A percentile compares a stretch with the other conserved stretches of the same genome.
These are phyloP conservation scores for Monilinia polystroma DNA, from an alignment of 2,329 filamentous ascomycete genomes.

Conservation along the genomic window DNA sequence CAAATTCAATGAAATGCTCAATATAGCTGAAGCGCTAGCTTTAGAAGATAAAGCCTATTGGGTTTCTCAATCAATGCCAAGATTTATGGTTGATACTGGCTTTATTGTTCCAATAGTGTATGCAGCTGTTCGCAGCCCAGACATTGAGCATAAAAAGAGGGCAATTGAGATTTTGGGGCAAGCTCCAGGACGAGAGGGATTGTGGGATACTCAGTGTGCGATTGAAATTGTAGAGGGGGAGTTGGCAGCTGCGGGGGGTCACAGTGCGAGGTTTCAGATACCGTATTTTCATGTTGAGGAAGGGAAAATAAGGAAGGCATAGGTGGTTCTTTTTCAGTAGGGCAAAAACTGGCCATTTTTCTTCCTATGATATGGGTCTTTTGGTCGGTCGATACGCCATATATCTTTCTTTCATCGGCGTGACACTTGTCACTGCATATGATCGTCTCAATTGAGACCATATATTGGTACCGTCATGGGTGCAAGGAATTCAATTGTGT, in stretches of 20 bases:
- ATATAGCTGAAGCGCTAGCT: slow-evolving; percentile 28
- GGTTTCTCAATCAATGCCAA: slow-evolving; percentile 10
- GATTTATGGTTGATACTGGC: slow-evolving; percentile 26
- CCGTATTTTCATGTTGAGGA: slow-evolving; percentile 7
- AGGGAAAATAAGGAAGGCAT: not conserved
- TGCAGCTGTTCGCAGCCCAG: slow-evolving; percentile 28
- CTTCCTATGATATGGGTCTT: not conserved
- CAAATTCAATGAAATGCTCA: slow-evolving; percentile 33
- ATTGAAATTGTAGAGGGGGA: slow-evolving; percentile 28
- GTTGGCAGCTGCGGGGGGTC: not conserved
- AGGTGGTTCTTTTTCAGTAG: not conserved
- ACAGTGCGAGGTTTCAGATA: not conserved
- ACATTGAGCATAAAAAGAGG: slow-evolving; percentile 24
- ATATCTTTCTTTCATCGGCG: not conserved
- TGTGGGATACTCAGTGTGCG: slow-evolving; percentile 36
- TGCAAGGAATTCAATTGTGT: not conserved
- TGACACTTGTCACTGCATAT: not conserved
- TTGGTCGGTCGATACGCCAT: not conserved
- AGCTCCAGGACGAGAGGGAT: slow-evolving; percentile 35
- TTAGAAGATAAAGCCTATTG: slow-evolving; percentile 22
- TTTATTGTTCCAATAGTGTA: slow-evolving; percentile 37
- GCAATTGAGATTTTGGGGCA: slow-evolving; percentile 31
- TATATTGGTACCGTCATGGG: not conserved
- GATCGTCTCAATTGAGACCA: not conserved
- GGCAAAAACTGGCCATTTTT: too few species aligned